These are phyloP conservation scores for Colletotrichum ledebouriae DNA, from an alignment of 2,329 filamentous ascomycete species.

Conservation along the genomic window DNA sequence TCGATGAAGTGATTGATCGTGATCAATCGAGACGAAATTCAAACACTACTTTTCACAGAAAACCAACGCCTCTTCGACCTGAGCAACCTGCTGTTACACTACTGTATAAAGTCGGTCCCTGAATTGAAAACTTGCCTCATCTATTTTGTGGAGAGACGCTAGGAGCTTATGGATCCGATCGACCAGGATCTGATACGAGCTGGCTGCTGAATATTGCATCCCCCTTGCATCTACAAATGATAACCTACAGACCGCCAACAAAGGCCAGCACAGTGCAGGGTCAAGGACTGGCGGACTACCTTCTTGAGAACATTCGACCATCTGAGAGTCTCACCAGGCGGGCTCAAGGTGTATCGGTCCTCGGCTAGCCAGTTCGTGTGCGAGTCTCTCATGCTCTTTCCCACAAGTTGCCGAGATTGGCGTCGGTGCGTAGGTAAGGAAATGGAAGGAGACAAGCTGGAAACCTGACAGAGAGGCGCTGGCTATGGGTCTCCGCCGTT, in stretches of 20 bases:
- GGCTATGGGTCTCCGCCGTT: background rate
- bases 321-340: too few species aligned
- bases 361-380: background rate
- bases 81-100: background rate
- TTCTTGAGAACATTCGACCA: too few species aligned
- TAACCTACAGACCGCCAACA: constrained; percentile 2
- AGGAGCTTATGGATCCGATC: background rate
- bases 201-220: background rate
- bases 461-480: background rate
- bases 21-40: too few species aligned
- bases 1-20: too few species aligned
- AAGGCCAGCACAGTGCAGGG: too few species aligned
- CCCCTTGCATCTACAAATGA: background rate
- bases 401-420: constrained; percentile 1
- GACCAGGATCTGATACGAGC: background rate
- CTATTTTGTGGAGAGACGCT: constrained; percentile 1
- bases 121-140: constrained; percentile 10
- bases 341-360: too few species aligned
- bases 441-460: constrained; percentile 1
- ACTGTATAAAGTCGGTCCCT: background rate
- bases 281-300: too few species aligned
- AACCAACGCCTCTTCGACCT: too few species aligned
- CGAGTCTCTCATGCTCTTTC: background rate
- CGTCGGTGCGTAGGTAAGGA: background rate
- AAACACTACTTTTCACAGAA: too few species aligned